These are phyloP conservation scores for Allomyces javanicus DNA, from an alignment of 192 early-diverging fungal species.

Conservation along the genomic window DNA sequence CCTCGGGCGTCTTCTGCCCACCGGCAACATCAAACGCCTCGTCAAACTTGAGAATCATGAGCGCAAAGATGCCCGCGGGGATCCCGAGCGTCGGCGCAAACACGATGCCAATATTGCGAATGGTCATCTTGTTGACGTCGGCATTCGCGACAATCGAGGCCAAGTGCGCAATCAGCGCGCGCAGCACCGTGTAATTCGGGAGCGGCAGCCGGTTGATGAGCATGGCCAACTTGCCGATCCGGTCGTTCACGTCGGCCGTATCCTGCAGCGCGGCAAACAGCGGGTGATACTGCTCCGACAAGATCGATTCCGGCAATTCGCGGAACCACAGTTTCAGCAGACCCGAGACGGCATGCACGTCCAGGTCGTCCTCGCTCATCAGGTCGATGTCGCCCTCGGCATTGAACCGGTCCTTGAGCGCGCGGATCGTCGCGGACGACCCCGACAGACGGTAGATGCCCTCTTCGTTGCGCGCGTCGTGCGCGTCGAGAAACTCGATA, in stretches of 20 bases:
- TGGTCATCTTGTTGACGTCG: constrained; percentile 81
- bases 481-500: constrained; percentile 85
- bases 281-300: constrained; percentile 63
- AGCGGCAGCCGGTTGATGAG: constrained; percentile 59
- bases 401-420: constrained; percentile 66
- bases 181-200: constrained; percentile 79
- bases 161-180: constrained; percentile 72
- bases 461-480: constrained; percentile 74
- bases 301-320: constrained; percentile 67
- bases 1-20: too few relatives aligned
- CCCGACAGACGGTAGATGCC: constrained; percentile 89
- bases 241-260: constrained; percentile 52
- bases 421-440: constrained; percentile 43
- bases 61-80: constrained; percentile 76
- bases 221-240: constrained; percentile 59
- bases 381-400: constrained; percentile 56
- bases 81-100: constrained; percentile 88
- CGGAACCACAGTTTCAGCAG: constrained; percentile 80
- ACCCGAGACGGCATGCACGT: constrained; percentile 81
- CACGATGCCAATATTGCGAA: constrained; percentile 87
- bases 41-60: constrained; percentile 81
- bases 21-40: constrained; percentile 33
- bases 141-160: constrained; percentile 71
- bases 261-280: constrained; percentile 45
- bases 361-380: constrained; percentile 45